These are phyloP conservation scores for Pseudofabraea citricarpa DNA, from an alignment of 2,329 filamentous ascomycete species.

Conservation along the genomic window DNA sequence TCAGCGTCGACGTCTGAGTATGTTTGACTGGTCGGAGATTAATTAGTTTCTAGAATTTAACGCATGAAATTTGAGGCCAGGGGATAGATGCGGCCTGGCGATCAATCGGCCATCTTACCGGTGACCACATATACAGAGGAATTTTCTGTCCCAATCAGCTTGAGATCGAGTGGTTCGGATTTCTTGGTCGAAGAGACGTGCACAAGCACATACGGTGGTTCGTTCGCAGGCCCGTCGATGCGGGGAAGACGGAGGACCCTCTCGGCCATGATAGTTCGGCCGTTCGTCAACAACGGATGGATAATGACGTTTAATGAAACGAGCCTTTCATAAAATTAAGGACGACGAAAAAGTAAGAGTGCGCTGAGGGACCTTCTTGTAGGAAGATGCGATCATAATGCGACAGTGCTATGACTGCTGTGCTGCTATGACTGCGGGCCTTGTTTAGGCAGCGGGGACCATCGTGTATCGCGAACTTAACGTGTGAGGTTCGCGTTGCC, in stretches of 20 bases:
- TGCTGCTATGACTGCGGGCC: no score
- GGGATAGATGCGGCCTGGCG: conserved; percentile 15
- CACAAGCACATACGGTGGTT: conserved; percentile 53
- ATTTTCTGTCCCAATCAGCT: conserved; percentile 61
- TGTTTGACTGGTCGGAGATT: conserved; percentile 46
- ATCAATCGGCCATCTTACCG: conserved; percentile 21
- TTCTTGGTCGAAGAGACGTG: conserved; percentile 49
- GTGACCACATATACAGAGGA: conserved; percentile 18
- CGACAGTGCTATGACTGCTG: no score
- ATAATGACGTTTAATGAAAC: conserved; percentile 2
- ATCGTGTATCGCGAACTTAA: no score
- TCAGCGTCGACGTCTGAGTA: conserved; percentile 46
- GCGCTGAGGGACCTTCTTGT: no score
- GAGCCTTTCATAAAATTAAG: conserved; percentile 1
- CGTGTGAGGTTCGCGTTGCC: no score
- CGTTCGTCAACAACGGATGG: background rate
- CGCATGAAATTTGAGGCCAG: conserved; percentile 21
- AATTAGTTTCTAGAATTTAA: conserved; percentile 22
- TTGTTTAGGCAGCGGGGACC: no score
- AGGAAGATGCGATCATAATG: no score
- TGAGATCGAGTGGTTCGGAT: conserved; percentile 55
- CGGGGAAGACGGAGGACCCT: conserved; percentile 53
- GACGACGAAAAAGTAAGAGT: background rate
- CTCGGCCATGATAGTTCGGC: conserved; percentile 12
- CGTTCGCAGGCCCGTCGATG: conserved; percentile 45